phyloP scores from a whole-genome alignment of 495 filamentous ascomycete species.

The Tuber borchii region DNA sequence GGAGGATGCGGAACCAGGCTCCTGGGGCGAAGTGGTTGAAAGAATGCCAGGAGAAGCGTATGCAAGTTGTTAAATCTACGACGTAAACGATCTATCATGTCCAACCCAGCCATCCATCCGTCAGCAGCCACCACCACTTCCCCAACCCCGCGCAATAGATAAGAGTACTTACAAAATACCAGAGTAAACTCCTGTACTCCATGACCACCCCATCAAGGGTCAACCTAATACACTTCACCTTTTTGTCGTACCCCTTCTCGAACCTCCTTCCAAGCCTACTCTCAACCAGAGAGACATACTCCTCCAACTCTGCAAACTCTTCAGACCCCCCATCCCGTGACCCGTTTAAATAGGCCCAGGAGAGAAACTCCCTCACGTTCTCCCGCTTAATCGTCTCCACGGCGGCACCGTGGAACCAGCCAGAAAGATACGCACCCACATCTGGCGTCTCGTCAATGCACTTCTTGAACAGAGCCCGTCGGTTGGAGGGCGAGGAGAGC shows the following conservation, averaged over 20 bases:
- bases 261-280: slow-evolving; percentile 47
- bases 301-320: slow-evolving; percentile 55
- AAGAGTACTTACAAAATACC: slow-evolving; percentile 48
- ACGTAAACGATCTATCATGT: slow-evolving; percentile 41
- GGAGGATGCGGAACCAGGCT: slow-evolving; percentile 48
- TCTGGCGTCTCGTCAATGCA: slow-evolving; percentile 54
- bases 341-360: slow-evolving; percentile 59
- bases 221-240: slow-evolving; percentile 52
- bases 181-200: slow-evolving; percentile 55
- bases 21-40: slow-evolving; percentile 46
- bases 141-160: neutral
- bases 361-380: slow-evolving; percentile 59
- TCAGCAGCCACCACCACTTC: neutral
- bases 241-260: slow-evolving; percentile 48
- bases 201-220: slow-evolving; percentile 60
- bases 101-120: neutral
- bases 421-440: slow-evolving; percentile 51
- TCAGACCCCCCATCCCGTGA: slow-evolving; percentile 12
- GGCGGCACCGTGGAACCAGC: slow-evolving; percentile 60
- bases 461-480: slow-evolving; percentile 50
- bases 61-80: slow-evolving; percentile 50
- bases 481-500: slow-evolving; percentile 44
- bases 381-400: slow-evolving; percentile 56
- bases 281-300: slow-evolving; percentile 51
- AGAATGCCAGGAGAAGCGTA: slow-evolving; percentile 43